Evolutionary conservation across 2,329 filamentous ascomycete genomes (phyloP).

Genomic region (Ramularia endophylla): DNA sequence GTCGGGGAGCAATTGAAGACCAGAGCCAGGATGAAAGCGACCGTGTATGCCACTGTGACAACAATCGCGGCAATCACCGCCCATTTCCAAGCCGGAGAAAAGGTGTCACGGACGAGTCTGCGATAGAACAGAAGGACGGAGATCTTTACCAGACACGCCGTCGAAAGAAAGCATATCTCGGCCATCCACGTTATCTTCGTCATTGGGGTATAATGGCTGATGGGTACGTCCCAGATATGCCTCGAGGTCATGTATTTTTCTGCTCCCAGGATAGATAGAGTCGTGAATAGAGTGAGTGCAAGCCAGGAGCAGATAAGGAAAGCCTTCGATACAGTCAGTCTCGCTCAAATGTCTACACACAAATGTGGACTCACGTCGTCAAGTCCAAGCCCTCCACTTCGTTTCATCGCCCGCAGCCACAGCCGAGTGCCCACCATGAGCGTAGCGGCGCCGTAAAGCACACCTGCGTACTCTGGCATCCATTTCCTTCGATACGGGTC

Average conservation of each 20-base stretch:
- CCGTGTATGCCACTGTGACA: conserved; percentile 34
- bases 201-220: conserved; percentile 13
- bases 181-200: conserved; percentile 30
- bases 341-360: neutral
- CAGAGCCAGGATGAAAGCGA: conserved; percentile 32
- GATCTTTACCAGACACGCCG: conserved; percentile 31
- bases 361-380: conserved; percentile 26
- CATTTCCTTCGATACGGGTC: conserved; percentile 28
- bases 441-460: conserved; percentile 22
- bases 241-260: conserved; percentile 27
- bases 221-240: conserved; percentile 34
- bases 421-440: conserved; percentile 23
- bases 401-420: conserved; percentile 25
- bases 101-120: conserved; percentile 33
- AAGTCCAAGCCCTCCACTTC: conserved; percentile 25
- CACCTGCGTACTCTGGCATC: conserved; percentile 28
- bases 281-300: conserved; percentile 19
- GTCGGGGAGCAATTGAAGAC: conserved; percentile 37
- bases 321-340: conserved; percentile 10
- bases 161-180: conserved; percentile 30
- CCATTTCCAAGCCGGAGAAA: conserved; percentile 33
- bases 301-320: conserved; percentile 22
- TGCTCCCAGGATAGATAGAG: conserved; percentile 17
- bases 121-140: conserved; percentile 40
- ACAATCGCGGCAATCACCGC: conserved; percentile 34